A percentile compares a stretch with the other conserved stretches of the same genome.
Evolutionary conservation across 2,329 filamentous ascomycete species (phyloP).

Genomic region (Fusarium oligoseptatum): DNA sequence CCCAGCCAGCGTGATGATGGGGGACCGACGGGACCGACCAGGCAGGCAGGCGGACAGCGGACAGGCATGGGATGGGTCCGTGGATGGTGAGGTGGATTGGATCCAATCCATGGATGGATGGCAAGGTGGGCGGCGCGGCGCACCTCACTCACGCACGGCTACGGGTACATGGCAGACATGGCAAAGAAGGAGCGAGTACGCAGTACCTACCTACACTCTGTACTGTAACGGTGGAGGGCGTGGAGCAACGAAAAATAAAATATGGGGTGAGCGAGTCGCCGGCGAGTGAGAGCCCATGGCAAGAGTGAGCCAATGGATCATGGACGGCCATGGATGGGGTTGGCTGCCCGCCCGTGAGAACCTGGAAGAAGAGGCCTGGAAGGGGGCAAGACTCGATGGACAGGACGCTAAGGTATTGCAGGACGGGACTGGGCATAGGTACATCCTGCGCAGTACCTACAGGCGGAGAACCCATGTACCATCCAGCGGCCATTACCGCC

Average conservation of each 20-base stretch:
- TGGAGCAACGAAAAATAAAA: constrained; percentile 32
- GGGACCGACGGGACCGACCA: neutral
- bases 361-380: constrained; percentile 4
- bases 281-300: constrained; percentile 23
- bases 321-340: constrained; percentile 13
- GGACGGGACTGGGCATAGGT: neutral
- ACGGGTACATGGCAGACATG: constrained; percentile 26
- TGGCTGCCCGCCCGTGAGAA: constrained; percentile 8
- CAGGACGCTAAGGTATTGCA: neutral
- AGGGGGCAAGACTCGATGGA: constrained; percentile 1
- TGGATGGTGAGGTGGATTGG: constrained; percentile 23
- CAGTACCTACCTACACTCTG: neutral
- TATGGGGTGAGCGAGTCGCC: constrained; percentile 20
- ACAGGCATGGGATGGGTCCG: neutral
- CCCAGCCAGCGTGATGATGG: constrained; percentile 1
- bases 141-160: constrained; percentile 44
- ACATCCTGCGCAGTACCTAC: neutral
- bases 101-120: constrained; percentile 7
- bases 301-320: constrained; percentile 16
- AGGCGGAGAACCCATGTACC: neutral
- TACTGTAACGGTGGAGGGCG: constrained; percentile 6
- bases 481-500: neutral
- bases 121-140: constrained; percentile 32
- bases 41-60: neutral
- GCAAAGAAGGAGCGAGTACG: neutral